Percentiles rank a stretch among this genome's conserved stretches.
phyloP scores from a whole-genome alignment of 2,329 filamentous ascomycete genomes.

The Neoscytalidium dimidiatum region DNA sequence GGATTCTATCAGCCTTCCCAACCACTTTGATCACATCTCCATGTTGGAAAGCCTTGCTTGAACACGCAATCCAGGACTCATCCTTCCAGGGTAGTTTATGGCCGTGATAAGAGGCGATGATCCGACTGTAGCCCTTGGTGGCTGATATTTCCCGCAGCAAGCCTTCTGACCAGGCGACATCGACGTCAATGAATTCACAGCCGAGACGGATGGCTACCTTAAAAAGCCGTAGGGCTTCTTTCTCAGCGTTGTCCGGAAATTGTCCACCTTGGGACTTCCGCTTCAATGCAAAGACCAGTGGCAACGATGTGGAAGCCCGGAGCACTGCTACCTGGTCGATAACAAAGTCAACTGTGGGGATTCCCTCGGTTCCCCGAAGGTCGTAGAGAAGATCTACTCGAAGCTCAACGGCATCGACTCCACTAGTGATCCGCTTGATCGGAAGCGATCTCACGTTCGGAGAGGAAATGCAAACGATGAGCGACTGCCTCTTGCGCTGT shows the following conservation, averaged over 20 bases:
- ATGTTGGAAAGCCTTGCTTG: slow-evolving; percentile 85
- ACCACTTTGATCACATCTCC: slow-evolving; percentile 95
- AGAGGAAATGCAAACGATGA: slow-evolving; percentile 89
- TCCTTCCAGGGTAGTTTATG: slow-evolving; percentile 85
- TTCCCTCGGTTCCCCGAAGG: slow-evolving; percentile 54
- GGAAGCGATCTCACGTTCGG: slow-evolving; percentile 69
- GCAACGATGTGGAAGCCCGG: slow-evolving; percentile 70
- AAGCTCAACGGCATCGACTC: slow-evolving; percentile 89
- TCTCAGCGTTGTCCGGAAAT: slow-evolving; percentile 75
- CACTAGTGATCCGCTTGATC: slow-evolving; percentile 73
- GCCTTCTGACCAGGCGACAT: slow-evolving; percentile 79
- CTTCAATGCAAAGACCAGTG: slow-evolving; percentile 89
- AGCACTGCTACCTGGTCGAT: slow-evolving; percentile 79
- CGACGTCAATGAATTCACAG: slow-evolving; percentile 89
- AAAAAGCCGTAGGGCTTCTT: slow-evolving; percentile 74
- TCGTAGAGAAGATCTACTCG: slow-evolving; percentile 86
- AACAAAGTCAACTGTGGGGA: slow-evolving; percentile 73
- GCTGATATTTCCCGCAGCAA: slow-evolving; percentile 70
- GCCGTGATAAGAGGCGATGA: slow-evolving; percentile 97
- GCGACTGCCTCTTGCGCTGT: slow-evolving; percentile 70
- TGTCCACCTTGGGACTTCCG: slow-evolving; percentile 83
- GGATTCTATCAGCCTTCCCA: too few relatives aligned
- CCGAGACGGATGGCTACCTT: slow-evolving; percentile 76
- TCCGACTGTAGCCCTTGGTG: slow-evolving; percentile 71
- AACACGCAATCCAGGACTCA: slow-evolving; percentile 84